Evolutionary conservation across 257 asterid species (phyloP), one percentile per base, ranked within the genome.

Genomic region (Datura wrightii): DNA sequence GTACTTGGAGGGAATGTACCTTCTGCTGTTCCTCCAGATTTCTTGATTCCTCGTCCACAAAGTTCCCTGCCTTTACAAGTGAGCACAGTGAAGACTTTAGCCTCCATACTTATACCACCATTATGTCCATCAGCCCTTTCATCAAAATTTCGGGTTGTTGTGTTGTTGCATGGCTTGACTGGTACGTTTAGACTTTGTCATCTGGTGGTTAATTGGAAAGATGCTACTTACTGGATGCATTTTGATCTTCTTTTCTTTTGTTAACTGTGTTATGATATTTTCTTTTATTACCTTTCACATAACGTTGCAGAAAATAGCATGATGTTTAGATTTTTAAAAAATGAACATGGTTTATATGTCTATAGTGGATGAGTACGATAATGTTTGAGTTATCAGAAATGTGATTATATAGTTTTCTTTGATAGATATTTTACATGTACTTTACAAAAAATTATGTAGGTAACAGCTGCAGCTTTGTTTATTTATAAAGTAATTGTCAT

Each of bases 1-100:
- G 97, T 96, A 84, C 98, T 96, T 72, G 98, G 98, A 84, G 98
- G 99, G 84, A 90, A 88, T 86, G 94, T 89, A 86, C 91, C 98
- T 36, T 93, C 98, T 89, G 92, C 93, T 83, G 80, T 96, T 85
- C 99, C 96, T 44, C 97, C 98, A 50, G 89, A 92, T 87, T 87
- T 92, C 63, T 87, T 96, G 85, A 53, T 93, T 86, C 91, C 92
- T 72, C 89, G 79, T 79, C 84, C 88, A 3, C 87, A 84, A 89
- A 44, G 70, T 80, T 58, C 88, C 10, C 66, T 90, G 80, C 98
- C 98, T 83, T 54, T 94, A 86, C 99, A 96, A 79, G 90, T 84
- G 82, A 90, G 93, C 86, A 87, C 87, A 46, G 93, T 92, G 82
- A 91, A 87, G 88, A 72, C 89, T 53, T 83, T 96, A 81, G 98